A percentile compares a stretch with the other conserved stretches of the same genome.
phyloP scores from a whole-genome alignment of 2,329 filamentous ascomycete genomes.

The Ophiocordyceps sinensis region DNA sequence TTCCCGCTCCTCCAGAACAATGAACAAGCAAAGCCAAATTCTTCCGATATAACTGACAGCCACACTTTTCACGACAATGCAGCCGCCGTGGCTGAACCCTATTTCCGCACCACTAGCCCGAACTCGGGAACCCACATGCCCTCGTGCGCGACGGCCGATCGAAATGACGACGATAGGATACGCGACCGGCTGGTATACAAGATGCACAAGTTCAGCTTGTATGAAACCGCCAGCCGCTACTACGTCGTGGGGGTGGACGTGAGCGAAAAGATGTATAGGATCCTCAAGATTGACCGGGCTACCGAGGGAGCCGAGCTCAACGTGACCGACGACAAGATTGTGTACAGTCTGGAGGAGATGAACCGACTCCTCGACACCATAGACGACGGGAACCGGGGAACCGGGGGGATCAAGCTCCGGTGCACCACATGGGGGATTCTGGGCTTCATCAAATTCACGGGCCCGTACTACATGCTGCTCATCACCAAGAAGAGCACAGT shows the following conservation, averaged over 20 bases:
- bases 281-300: conserved; percentile 89
- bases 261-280: conserved; percentile 74
- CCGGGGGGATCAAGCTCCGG: conserved; percentile 77
- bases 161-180: conserved; percentile 15
- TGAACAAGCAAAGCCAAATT: conserved; percentile 13
- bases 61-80: conserved; percentile 35
- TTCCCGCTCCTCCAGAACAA: conserved; percentile 23
- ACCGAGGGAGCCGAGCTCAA: conserved; percentile 61
- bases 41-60: conserved; percentile 11
- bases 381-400: conserved; percentile 83
- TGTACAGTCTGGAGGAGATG: conserved; percentile 88
- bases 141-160: conserved; percentile 1
- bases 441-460: conserved; percentile 92
- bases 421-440: conserved; percentile 88
- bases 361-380: conserved; percentile 86
- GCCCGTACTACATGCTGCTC: conserved; percentile 91
- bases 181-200: conserved; percentile 32
- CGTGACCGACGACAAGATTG: conserved; percentile 85
- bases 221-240: conserved; percentile 86
- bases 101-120: conserved; percentile 40
- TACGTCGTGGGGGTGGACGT: conserved; percentile 92
- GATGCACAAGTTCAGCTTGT: conserved; percentile 97
- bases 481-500: conserved; percentile 94
- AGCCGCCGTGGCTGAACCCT: conserved; percentile 40
- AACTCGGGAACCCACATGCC: conserved; percentile 20